These are phyloP conservation scores for Agroathelia rolfsii DNA, from an alignment of 1,284 basidiomycete species.

Conservation along the genomic window DNA sequence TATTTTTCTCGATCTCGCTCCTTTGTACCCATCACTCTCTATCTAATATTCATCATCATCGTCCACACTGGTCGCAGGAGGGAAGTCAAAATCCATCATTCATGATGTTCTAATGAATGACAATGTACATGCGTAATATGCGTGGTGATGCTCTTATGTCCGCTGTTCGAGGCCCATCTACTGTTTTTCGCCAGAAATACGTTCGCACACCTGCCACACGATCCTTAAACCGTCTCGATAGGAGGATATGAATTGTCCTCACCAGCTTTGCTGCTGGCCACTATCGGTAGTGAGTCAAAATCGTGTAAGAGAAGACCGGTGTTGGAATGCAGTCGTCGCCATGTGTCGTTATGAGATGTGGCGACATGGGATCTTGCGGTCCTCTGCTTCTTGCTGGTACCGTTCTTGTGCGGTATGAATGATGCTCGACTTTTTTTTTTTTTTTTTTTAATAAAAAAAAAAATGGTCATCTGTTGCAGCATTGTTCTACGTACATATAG, in stretches of 20 bases:
- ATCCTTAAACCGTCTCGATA: constrained; percentile 86
- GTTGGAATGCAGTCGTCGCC: constrained; percentile 16
- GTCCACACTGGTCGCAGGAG: no score
- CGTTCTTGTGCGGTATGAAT: constrained; percentile 10
- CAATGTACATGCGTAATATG: no score
- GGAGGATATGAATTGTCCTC: constrained; percentile 41
- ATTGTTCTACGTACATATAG: constrained; percentile 7
- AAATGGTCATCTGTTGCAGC: no score
- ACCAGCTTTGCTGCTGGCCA: constrained; percentile 59
- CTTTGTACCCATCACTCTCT: no score
- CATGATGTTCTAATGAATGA: no score
- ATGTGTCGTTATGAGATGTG: constrained; percentile 34
- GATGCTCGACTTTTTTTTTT: constrained; percentile 8
- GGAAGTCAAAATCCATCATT: no score
- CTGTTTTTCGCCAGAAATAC: constrained; percentile 8
- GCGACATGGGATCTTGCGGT: constrained; percentile 4
- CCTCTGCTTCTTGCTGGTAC: constrained; percentile 11
- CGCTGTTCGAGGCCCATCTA: no score
- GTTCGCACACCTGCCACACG: constrained; percentile 36
- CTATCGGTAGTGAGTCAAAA: constrained; percentile 60
- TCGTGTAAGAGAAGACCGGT: constrained; percentile 42
- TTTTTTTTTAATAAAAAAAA: no score
- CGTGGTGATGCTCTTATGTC: constrained; percentile 60
- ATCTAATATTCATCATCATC: no score
- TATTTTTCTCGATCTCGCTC: no score